Evolutionary conservation across 768 basidiomycete species (phyloP), one percentile per base, ranked within the genome.

Genomic region (Boletus coccyginus): DNA sequence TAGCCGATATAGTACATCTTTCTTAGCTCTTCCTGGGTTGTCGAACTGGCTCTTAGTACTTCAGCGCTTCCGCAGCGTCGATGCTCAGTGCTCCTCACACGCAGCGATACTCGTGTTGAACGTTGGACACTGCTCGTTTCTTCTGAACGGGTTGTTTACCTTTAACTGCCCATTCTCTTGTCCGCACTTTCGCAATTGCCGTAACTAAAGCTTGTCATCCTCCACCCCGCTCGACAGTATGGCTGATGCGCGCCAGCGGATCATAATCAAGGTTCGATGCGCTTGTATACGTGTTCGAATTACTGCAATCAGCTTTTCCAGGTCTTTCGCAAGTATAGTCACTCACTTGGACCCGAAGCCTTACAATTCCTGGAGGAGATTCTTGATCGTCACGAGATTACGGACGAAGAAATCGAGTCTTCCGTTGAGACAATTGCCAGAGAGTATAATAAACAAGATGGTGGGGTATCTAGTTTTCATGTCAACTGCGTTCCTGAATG

Each of bases 401-500:
- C 76, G 4, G 83, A 86, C 49, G 79, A 83, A 31, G 86, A 90
- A 44, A 75, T 88, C 17, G 90, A 92, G 58, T 77, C 78, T 40
- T 89, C 90, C 43, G 73, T 94, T 13, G 92, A 94, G 63, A 82
- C 85, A 43, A 78, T 94, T 31, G 91, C 91, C 9, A 85, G 88
- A 60, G 91, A 92, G 62, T 94, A 94, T 63, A 92, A 92, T 63
- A 90, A 87, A 63, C 92, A 94, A 71, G 92, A 94, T 76, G 92
- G 92, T 85, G 40, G 47, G 46, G 60, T 41, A 75, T 66, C 29
- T 32, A 8, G 33, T 21, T 10, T 49, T 24, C 10, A 11, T 47
- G 17, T 52, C 38, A 9, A 29, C 6, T 13, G 32, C 46, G 36
- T 32, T 9, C n/a, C 57, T 46, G 50, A 56, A 41, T 40, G 32